Base-by-base conservation (phyloP, 2,329 filamentous ascomycete genomes). In the Rutstroemia sydowiana region DNA sequence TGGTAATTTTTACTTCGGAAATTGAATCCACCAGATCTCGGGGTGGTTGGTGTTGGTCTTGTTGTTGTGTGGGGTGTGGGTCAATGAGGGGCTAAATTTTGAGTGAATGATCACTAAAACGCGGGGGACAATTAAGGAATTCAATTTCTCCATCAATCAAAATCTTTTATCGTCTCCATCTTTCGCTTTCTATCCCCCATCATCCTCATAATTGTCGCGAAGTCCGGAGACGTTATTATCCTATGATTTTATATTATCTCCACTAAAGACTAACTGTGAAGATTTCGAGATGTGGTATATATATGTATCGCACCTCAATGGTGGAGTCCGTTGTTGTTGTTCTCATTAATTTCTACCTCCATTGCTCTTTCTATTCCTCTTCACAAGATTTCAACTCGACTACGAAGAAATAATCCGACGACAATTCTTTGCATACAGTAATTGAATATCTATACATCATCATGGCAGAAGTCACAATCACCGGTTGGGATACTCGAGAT, bases 401-500 rank as follows among this genome's bases (percentile, higher is more conserved):
- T n/a, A n/a, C n/a, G n/a, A n/a, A n/a, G n/a, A n/a, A n/a, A 37
- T 18, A 37, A 18, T 18, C 34, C 13, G 11, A n/a, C 14, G 8
- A 6, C 14, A 37, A 37, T 37, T 37, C 11, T 26, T n/a, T 20
- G n/a, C 5, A 30, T 16, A 21, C 9, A 37, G n/a, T 2, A 26
- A 20, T 16, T 18, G 13, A 10, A 48, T 2, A 41, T 5, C 13
- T 23, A 11, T 16, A 32, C n/a, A 42, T 21, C 52, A 61, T 30
- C 21, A 77, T 77, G 74, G 61, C 70, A 45, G 78, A 84, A 61
- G 75, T 88, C 63, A 87, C 81, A 53, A 87, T 89, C 66, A 88
- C 83, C 50, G 79, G 82, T 57, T 88, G 82, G 75, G 74, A 72
- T 59, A 86, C 84, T 54, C 77, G 83, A 65, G 85, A 89, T 72